phyloP scores from a whole-genome alignment of 768 basidiomycete genomes.

The Leccinum truebloodii region DNA sequence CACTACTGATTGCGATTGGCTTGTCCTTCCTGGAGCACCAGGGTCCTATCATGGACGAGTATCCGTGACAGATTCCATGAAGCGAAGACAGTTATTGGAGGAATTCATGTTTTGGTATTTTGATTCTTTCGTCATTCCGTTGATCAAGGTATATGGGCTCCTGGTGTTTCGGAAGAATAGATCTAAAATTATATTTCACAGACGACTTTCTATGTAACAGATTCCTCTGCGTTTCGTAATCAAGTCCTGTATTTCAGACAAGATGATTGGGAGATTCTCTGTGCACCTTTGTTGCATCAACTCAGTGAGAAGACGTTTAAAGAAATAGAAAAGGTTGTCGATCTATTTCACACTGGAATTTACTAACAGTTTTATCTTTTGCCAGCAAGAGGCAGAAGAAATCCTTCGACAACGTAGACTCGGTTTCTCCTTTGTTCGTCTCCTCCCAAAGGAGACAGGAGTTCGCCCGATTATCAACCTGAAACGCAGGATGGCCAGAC shows the following conservation, averaged over 20 bases:
- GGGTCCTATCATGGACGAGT: constrained; percentile 48
- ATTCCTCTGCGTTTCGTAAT: constrained; percentile 83
- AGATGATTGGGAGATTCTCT: constrained; percentile 86
- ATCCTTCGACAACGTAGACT: constrained; percentile 71
- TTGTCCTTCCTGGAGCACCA: constrained; percentile 45
- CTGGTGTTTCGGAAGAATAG: background rate
- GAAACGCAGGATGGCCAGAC: constrained; percentile 45
- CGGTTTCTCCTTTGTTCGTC: constrained; percentile 82
- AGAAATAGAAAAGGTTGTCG: constrained; percentile 61
- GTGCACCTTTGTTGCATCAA: constrained; percentile 76
- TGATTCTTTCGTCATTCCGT: constrained; percentile 75
- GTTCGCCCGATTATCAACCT: constrained; percentile 95
- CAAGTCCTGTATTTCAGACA: constrained; percentile 90
- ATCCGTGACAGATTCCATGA: constrained; percentile 65
- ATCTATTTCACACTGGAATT: background rate
- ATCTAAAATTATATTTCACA: constrained; percentile 29
- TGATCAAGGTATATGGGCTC: constrained; percentile 63
- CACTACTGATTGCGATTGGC: constrained; percentile 78
- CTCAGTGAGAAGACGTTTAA: constrained; percentile 71
- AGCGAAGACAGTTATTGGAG: constrained; percentile 77
- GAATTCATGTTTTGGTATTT: constrained; percentile 97
- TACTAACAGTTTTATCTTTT: constrained; percentile 2
- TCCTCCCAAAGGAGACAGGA: constrained; percentile 93
- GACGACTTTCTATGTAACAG: constrained; percentile 94
- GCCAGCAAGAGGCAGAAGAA: constrained; percentile 61